Evolutionary conservation across 768 basidiomycete species (phyloP).

Genomic region (Lepiota venenata): DNA sequence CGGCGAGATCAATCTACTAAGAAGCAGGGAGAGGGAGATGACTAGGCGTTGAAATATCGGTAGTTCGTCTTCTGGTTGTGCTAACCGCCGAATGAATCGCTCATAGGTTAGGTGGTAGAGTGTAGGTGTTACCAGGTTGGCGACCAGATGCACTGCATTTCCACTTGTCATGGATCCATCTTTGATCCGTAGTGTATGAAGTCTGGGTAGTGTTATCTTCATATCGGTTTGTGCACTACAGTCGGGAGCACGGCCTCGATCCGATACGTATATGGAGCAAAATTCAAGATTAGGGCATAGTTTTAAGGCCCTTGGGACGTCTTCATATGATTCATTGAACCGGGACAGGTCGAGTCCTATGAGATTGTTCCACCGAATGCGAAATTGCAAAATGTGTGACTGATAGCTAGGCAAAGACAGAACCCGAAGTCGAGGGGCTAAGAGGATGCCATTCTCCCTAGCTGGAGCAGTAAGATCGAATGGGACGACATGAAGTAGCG

Average conservation of each 20-base stretch:
- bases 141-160: neutral
- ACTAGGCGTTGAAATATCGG: neutral
- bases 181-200: neutral
- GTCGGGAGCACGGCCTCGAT: neutral
- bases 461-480: neutral
- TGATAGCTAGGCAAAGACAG: neutral
- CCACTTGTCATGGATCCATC: neutral
- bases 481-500: too few species aligned
- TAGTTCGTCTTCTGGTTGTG: neutral
- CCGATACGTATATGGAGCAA: neutral
- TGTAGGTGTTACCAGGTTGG: neutral
- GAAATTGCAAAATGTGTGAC: neutral
- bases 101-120: slow-evolving; percentile 7
- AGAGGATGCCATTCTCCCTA: neutral
- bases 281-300: slow-evolving; percentile 2
- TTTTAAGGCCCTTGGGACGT: neutral
- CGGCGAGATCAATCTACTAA: neutral
- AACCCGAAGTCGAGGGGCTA: neutral
- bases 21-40: neutral
- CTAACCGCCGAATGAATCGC: neutral
- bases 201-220: neutral
- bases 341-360: neutral
- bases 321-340: neutral
- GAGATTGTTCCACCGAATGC: neutral
- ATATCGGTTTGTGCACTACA: neutral